Percentiles rank a stretch among this genome's conserved stretches.
Evolutionary conservation across 73 alveolate genomes (phyloP).

Genomic region (Symbiodinium natans): DNA sequence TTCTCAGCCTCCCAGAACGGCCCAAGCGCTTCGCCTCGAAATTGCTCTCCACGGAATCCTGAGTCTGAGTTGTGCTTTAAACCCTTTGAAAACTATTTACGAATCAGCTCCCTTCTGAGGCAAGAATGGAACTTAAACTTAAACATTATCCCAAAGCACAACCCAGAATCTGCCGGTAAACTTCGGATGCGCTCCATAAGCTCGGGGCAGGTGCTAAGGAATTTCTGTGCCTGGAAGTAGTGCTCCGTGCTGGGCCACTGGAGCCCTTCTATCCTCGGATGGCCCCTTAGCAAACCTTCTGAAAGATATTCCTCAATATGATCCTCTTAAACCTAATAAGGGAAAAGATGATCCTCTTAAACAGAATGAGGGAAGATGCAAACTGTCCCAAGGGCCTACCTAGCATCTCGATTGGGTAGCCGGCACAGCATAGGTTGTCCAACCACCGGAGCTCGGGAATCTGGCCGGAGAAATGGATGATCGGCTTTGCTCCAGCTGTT

Average conservation of each 20-base stretch:
- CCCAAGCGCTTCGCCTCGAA: neutral
- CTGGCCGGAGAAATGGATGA: neutral
- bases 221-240: constrained; percentile 5
- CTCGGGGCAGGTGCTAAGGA: neutral
- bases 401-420: neutral
- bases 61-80: too few relatives aligned
- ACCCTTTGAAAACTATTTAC: too few relatives aligned
- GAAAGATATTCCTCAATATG: too few relatives aligned
- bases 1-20: neutral
- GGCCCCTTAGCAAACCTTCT: neutral
- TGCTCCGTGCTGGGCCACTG: constrained; percentile 35
- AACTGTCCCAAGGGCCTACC: neutral
- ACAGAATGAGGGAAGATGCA: neutral
- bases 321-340: too few relatives aligned
- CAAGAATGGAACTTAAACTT: too few relatives aligned
- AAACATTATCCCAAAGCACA: too few relatives aligned
- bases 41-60: neutral
- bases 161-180: too few relatives aligned
- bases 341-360: neutral
- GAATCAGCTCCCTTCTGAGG: too few relatives aligned
- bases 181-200: neutral
- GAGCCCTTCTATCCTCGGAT: too few relatives aligned
- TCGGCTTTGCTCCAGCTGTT: neutral
- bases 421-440: constrained; percentile 15
- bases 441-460: neutral